phyloP scores from a whole-genome alignment of 768 basidiomycete species.

The Russula lepida region DNA sequence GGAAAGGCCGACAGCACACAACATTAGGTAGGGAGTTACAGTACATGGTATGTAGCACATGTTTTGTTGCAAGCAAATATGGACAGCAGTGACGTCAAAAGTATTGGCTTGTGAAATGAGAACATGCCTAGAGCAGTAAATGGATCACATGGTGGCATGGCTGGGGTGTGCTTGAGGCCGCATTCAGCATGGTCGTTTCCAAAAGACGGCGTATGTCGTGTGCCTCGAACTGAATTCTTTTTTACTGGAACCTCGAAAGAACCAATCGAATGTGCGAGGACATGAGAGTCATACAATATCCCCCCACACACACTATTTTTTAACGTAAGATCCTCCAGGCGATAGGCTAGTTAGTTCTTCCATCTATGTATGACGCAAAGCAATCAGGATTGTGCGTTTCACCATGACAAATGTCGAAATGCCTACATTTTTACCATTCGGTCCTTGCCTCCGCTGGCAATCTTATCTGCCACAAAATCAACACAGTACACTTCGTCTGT shows the following conservation, averaged over 20 bases:
- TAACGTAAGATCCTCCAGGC: not conserved
- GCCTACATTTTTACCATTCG: constrained; percentile 87
- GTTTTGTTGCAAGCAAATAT: no score
- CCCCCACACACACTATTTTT: not conserved
- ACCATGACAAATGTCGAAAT: not conserved
- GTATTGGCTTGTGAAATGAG: no score
- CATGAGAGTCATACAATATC: not conserved
- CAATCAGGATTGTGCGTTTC: not conserved
- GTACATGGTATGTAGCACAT: no score
- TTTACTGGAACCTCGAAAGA: not conserved
- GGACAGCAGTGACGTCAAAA: no score
- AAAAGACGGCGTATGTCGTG: not conserved
- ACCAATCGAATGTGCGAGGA: not conserved
- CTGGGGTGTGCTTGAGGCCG: not conserved
- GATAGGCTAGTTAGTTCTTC: constrained; percentile 21
- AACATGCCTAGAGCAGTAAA: no score
- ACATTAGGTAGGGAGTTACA: no score
- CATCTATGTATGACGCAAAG: not conserved
- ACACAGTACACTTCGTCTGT: constrained; percentile 99
- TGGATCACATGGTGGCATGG: no score
- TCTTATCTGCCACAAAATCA: constrained; percentile 97
- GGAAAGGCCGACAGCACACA: no score
- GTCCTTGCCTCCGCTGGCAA: constrained; percentile 96
- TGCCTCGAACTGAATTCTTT: not conserved
- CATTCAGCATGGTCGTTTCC: not conserved